Base-by-base conservation (phyloP, 768 basidiomycete species). In the Lactifluus hygrophoroides region DNA sequence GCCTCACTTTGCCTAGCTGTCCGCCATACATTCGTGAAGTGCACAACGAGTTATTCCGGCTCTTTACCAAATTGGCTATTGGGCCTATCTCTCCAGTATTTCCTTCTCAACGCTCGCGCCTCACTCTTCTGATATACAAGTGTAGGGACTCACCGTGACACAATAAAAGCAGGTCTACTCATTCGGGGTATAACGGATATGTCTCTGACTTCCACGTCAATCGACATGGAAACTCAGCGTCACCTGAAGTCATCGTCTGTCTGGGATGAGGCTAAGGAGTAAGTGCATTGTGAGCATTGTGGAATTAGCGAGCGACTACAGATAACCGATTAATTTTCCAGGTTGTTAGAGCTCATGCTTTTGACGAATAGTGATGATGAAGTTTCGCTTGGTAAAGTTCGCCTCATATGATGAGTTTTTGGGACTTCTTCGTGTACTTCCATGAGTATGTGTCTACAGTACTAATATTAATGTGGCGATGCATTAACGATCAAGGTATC, bases 191-290 rank as follows among this genome's bases (percentile, higher is more conserved):
- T 51, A 27, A 40, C 28, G 56, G 38, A 47, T 16, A 16, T 61
- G 34, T 38, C 37, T 38, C 34, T 48, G 43, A 11, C 32, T 11
- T 16, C 60, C 60, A 3, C 30, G 3, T 25, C 30, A 4, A 47
- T 30, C 28, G 45, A 51, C 28, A 14, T 6, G 2, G 38, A 25
- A 3, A 58, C 45, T 8, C 30, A 30, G 46, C 35, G 35, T 27
- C 56, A 61, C 32, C 60, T 61, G 17, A 51, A 27, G 51, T 61
- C 60, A 9, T 19, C 21, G 45, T 4, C 32, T 23, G 38, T 61
- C 32, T 61, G 60, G 60, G 51, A 43, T 28, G 32, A 44, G 19
- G 60, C 60, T 1, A 27, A 43, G 11, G 45, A 57, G 60, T 61
- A 27, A 53, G 60, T 25, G 9, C 25, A 19, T 5, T 13, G 5